These are phyloP conservation scores for Clonostachys rhizophaga DNA, from an alignment of 2,329 filamentous ascomycete species.

Conservation along the genomic window DNA sequence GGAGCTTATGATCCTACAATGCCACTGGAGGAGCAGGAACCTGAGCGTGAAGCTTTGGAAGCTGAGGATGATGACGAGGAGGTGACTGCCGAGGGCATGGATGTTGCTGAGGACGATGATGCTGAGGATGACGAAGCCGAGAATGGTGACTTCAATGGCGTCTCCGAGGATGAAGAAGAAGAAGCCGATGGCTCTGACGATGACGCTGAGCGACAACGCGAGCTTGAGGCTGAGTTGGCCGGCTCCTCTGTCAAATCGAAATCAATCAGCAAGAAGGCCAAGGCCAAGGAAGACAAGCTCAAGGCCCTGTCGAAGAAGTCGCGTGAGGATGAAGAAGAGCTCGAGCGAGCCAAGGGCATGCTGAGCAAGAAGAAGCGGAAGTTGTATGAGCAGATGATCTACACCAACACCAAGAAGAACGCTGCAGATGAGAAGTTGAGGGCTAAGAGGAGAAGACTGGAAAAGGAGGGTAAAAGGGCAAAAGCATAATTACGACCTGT, in stretches of 20 bases:
- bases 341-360: constrained; percentile 96
- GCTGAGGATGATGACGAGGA: constrained; percentile 55
- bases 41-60: constrained; percentile 76
- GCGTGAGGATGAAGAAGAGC: constrained; percentile 75
- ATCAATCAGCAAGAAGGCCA: constrained; percentile 44
- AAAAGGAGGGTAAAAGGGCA: constrained; percentile 50
- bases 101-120: constrained; percentile 41
- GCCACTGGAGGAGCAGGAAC: constrained; percentile 81
- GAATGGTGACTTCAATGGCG: constrained; percentile 45
- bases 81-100: constrained; percentile 41
- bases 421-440: constrained; percentile 83
- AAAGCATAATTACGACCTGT: not conserved
- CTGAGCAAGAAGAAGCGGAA: constrained; percentile 97
- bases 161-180: constrained; percentile 39
- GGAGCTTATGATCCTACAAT: constrained; percentile 90
- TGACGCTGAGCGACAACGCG: constrained; percentile 72
- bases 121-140: constrained; percentile 37
- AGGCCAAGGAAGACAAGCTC: constrained; percentile 64
- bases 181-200: constrained; percentile 51
- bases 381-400: constrained; percentile 95
- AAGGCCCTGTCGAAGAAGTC: constrained; percentile 68
- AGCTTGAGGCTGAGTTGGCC: constrained; percentile 87
- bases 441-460: constrained; percentile 85
- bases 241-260: constrained; percentile 57
- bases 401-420: constrained; percentile 90